Percentiles rank a stretch among this genome's conserved stretches.
These are phyloP conservation scores for Parathielavia hyrcaniae DNA, from an alignment of 495 filamentous ascomycete genomes.

Conservation along the genomic window DNA sequence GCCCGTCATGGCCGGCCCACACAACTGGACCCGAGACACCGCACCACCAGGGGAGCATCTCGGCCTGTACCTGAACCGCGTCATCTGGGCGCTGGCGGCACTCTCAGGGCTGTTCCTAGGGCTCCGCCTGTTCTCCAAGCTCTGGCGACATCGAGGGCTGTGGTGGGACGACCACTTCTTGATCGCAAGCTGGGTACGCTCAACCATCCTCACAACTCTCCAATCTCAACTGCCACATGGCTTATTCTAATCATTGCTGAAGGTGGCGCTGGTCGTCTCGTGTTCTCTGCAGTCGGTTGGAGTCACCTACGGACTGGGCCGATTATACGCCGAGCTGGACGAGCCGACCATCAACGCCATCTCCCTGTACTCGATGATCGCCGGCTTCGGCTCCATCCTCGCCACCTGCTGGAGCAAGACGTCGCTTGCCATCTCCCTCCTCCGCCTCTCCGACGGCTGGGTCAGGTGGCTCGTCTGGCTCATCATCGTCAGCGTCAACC, in stretches of 20 bases:
- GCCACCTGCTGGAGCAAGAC: slow-evolving; percentile 20
- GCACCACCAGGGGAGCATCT: neutral
- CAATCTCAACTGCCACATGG: neutral
- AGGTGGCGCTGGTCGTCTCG: slow-evolving; percentile 7
- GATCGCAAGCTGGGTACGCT: slow-evolving; percentile 24
- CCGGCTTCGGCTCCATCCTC: slow-evolving; percentile 17
- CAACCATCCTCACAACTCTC: neutral
- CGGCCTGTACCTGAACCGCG: slow-evolving; percentile 8
- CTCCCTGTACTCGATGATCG: neutral
- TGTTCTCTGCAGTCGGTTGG: slow-evolving; percentile 4
- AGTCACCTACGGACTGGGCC: slow-evolving; percentile 26
- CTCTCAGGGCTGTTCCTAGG: slow-evolving; percentile 22
- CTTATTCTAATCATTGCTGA: neutral
- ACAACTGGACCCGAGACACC: neutral
- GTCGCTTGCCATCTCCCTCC: slow-evolving; percentile 13
- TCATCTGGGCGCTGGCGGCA: slow-evolving; percentile 7
- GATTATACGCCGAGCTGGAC: neutral
- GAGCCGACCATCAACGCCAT: neutral
- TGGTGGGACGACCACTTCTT: slow-evolving; percentile 34
- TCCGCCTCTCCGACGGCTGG: slow-evolving; percentile 12
- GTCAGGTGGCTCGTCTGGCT: slow-evolving; percentile 15
- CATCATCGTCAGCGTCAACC: slow-evolving; percentile 27
- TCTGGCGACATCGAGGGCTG: slow-evolving; percentile 17
- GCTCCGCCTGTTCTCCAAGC: slow-evolving; percentile 32
- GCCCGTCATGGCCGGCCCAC: neutral